Conservation (phyloP, 2,329 filamentous ascomycete genomes). For the Botrytis elliptica region DNA sequence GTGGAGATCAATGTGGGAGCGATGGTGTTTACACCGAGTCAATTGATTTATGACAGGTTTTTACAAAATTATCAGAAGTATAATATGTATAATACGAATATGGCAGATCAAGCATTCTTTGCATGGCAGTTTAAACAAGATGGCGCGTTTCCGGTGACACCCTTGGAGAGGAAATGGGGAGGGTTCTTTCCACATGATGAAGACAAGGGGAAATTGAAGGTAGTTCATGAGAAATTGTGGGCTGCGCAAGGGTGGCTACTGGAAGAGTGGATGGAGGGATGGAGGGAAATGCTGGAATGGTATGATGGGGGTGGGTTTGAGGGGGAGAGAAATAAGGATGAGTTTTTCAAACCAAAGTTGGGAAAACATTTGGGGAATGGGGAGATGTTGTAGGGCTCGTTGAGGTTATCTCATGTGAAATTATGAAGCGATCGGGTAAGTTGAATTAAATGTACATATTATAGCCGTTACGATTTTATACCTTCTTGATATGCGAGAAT, state of each 20-base stretch:
- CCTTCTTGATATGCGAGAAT: background rate
- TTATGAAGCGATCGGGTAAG: background rate
- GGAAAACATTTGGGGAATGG: background rate
- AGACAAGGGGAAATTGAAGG: slow-evolving; percentile 14
- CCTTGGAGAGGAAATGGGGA: slow-evolving; percentile 12
- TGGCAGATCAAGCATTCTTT: slow-evolving; percentile 21
- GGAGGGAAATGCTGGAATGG: slow-evolving; percentile 15
- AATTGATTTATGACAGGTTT: background rate
- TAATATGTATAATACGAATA: slow-evolving; percentile 9
- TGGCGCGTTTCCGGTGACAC: slow-evolving; percentile 10
- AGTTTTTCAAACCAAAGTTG: slow-evolving; percentile 7
- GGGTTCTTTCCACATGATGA: slow-evolving; percentile 19
- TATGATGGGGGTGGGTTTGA: slow-evolving; percentile 2
- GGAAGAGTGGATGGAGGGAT: slow-evolving; percentile 13
- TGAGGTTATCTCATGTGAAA: background rate
- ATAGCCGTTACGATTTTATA: background rate
- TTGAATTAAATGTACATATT: background rate
- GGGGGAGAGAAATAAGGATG: slow-evolving; percentile 15
- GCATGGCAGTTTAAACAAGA: slow-evolving; percentile 18
- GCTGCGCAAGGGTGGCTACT: slow-evolving; percentile 4
- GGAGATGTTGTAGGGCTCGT: background rate
- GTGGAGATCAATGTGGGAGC: slow-evolving; percentile 17
- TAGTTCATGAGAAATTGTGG: slow-evolving; percentile 22
- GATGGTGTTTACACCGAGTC: slow-evolving; percentile 14
- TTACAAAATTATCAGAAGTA: slow-evolving; percentile 14